Evolutionary conservation across 2,329 filamentous ascomycete species (phyloP).

Genomic region (Cladorrhinum sp.): DNA sequence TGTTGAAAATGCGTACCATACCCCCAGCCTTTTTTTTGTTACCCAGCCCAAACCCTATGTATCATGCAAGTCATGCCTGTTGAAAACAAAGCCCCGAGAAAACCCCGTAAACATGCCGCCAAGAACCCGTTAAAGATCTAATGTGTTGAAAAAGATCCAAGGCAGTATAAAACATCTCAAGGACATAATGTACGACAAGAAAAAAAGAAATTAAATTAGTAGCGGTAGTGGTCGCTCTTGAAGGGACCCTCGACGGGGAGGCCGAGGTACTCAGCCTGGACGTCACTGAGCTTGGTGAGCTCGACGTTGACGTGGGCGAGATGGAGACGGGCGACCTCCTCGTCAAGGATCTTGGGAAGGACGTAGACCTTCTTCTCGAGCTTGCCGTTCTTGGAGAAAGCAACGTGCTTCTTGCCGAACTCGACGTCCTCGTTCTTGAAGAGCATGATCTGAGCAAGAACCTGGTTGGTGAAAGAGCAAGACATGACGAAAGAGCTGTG

Average conservation of each 20-base stretch:
- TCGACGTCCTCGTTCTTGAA: conserved; percentile 87
- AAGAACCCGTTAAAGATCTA: conserved; percentile 21
- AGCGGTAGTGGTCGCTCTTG: conserved; percentile 87
- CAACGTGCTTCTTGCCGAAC: conserved; percentile 91
- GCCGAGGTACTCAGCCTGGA: conserved; percentile 93
- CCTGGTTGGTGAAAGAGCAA: conserved; percentile 99
- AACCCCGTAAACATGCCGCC: conserved; percentile 21
- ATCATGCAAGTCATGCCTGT: conserved; percentile 32
- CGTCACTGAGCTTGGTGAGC: conserved; percentile 77
- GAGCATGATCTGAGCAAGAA: conserved; percentile 97
- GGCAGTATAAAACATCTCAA: conserved; percentile 8
- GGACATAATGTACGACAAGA: conserved; percentile 11
- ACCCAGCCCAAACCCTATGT: conserved; percentile 30
- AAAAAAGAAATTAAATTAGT: conserved; percentile 48
- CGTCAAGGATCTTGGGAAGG: conserved; percentile 96
- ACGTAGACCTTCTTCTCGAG: conserved; percentile 92
- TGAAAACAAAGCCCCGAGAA: conserved; percentile 29
- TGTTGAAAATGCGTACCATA: conserved; percentile 36
- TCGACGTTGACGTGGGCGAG: conserved; percentile 91
- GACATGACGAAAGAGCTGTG: conserved; percentile 99
- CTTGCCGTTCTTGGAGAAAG: conserved; percentile 91
- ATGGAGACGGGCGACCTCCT: conserved; percentile 96
- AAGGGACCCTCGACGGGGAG: conserved; percentile 83
- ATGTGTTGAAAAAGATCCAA: conserved; percentile 26
- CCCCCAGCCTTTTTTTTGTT: conserved; percentile 29